Base-by-base conservation (phyloP, 2,329 filamentous ascomycete species). In the Talaromyces islandicus region DNA sequence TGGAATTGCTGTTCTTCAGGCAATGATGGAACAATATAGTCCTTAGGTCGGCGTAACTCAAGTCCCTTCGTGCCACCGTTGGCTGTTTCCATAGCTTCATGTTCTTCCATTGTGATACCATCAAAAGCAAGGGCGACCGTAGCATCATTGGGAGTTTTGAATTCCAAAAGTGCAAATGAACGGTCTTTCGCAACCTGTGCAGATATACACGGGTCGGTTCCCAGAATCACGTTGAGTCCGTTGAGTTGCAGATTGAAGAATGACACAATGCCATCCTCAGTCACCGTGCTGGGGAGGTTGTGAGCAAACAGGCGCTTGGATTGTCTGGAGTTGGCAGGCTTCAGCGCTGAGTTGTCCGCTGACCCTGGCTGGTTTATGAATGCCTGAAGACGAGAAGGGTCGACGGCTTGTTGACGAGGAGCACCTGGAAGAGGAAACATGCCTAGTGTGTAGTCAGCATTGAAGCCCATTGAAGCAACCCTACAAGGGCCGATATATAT, bases 351-450 rank as follows among this genome's bases (percentile, higher is more conserved):
- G 67, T 85, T 91, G 63, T 85, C 88, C 32, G 81, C 81, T 24
- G 67, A 87, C 58, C 88, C 88, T 14, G 93, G 90, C 71, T 95
- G 92, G 73, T 90, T 92, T 86, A 97, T 95, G 75, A 99, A 96
- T 24, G 93, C 92, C 74, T 97, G 92, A 54, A 99, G 83, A 75
- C 93, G 93, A 69, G 86, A 90, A 17, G 93, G 92, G 68, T 99
- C 94, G 88, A 97, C 94, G 35, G 91, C 89, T 71, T 97, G 92
- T 74, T 96, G 92, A 67, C 94, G 87, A 58, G 94, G 94, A 63
- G 94, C 94, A 65, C 94, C 94, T 3, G 94, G 94, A 52, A 99
- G 85, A 62, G 95, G 92, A 80, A 99, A 99, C 94, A 99, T 97
- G 80, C 93, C 89, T 66, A 38, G 17, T 41, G 10, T 41, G 58